These are phyloP conservation scores for Ustilago vetiveriae DNA, from an alignment of 1,284 basidiomycete species.

Conservation along the genomic window DNA sequence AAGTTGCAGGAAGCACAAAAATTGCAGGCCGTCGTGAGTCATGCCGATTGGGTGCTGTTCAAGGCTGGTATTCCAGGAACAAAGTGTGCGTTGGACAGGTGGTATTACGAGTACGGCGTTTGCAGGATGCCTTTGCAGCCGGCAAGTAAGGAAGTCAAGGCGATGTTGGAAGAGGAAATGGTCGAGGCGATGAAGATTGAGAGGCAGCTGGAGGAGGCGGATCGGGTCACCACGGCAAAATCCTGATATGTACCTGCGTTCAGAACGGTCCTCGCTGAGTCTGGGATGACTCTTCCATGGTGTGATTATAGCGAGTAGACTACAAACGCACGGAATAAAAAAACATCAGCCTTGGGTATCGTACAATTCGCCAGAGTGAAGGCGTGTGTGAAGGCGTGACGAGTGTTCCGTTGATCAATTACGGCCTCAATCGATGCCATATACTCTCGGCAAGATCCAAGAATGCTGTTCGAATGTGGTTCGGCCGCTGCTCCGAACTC, in stretches of 20 bases:
- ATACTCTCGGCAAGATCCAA: slow-evolving; percentile 39
- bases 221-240: slow-evolving; percentile 37
- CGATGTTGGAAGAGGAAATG: slow-evolving; percentile 77
- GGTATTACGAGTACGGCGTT: slow-evolving; percentile 78
- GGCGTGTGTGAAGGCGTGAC: too few relatives aligned
- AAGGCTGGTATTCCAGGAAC: slow-evolving; percentile 82
- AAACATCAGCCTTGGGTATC: too few relatives aligned
- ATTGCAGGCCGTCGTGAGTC: slow-evolving; percentile 81
- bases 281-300: too few relatives aligned
- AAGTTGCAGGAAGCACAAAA: slow-evolving; percentile 76
- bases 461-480: slow-evolving; percentile 30
- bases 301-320: too few relatives aligned
- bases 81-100: slow-evolving; percentile 78
- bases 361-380: too few relatives aligned
- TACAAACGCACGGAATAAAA: too few relatives aligned
- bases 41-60: slow-evolving; percentile 81
- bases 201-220: slow-evolving; percentile 71
- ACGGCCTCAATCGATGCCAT: slow-evolving; percentile 29
- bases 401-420: background rate
- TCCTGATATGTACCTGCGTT: too few relatives aligned
- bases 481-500: slow-evolving; percentile 8
- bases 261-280: too few relatives aligned
- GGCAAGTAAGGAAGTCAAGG: slow-evolving; percentile 70
- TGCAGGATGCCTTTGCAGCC: slow-evolving; percentile 79
- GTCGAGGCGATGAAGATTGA: slow-evolving; percentile 76